A percentile compares a stretch with the other conserved stretches of the same genome.
Evolutionary conservation across 108 stramenopile species (phyloP).

Genomic region (Nitzschia inconspicua): DNA sequence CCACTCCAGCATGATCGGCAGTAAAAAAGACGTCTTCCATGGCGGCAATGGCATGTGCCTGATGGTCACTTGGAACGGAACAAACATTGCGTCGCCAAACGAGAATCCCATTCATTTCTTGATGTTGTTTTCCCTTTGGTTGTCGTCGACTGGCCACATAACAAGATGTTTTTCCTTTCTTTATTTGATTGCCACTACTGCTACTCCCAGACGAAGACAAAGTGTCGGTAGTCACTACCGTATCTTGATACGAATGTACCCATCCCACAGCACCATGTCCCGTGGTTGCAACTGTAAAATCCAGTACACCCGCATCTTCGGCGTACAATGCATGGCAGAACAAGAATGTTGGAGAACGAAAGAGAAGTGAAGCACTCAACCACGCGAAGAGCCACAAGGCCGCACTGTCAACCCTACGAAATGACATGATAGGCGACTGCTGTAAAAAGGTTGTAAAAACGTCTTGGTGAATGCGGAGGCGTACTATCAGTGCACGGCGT

Average conservation of each 20-base stretch:
- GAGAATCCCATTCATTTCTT: constrained; percentile 37
- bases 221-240: constrained; percentile 33
- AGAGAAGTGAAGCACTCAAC: not conserved
- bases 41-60: constrained; percentile 14
- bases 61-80: constrained; percentile 7
- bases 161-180: constrained; percentile 32
- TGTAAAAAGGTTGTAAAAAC: too few relatives aligned
- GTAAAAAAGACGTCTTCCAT: constrained; percentile 24
- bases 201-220: not conserved
- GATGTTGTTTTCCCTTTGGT: too few relatives aligned
- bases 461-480: too few relatives aligned
- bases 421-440: too few relatives aligned
- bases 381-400: not conserved
- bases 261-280: constrained; percentile 57
- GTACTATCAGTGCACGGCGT: too few relatives aligned
- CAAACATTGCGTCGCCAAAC: constrained; percentile 75
- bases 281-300: constrained; percentile 65
- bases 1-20: constrained; percentile 40
- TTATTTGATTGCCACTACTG: too few relatives aligned
- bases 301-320: constrained; percentile 75
- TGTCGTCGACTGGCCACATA: constrained; percentile 56
- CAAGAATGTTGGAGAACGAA: not conserved
- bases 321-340: constrained; percentile 33
- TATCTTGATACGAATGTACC: constrained; percentile 8
- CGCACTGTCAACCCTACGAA: too few relatives aligned